Evolutionary conservation across 306 rosid genomes (phyloP).

Genomic region (Bauhinia variegata): DNA sequence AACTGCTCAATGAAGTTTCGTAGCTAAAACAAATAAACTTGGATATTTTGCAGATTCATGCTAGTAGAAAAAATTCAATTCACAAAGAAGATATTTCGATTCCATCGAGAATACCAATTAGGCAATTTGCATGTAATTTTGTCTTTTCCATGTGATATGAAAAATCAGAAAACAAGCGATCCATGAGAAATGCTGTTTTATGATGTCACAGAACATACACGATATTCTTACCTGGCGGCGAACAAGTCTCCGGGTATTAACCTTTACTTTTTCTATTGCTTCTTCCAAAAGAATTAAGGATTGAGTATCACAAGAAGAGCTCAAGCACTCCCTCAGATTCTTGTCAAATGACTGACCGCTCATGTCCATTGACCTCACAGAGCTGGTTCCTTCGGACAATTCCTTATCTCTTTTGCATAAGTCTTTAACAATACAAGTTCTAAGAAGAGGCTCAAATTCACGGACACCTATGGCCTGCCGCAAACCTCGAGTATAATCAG

Average conservation of each 20-base stretch:
- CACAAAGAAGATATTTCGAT: no score
- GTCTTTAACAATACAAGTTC: slow-evolving; percentile 33
- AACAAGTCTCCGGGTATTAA: slow-evolving; percentile 80
- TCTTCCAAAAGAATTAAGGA: slow-evolving; percentile 56
- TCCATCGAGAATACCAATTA: no score
- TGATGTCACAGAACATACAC: not conserved
- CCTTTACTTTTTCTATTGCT: slow-evolving; percentile 76
- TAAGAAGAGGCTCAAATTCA: slow-evolving; percentile 71
- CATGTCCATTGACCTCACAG: slow-evolving; percentile 33
- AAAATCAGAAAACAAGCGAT: slow-evolving; percentile 18
- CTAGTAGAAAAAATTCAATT: no score
- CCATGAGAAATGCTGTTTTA: slow-evolving; percentile 21
- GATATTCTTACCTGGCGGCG: slow-evolving; percentile 72
- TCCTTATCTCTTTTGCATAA: slow-evolving; percentile 31
- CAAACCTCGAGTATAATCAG: slow-evolving; percentile 83
- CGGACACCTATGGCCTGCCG: slow-evolving; percentile 87
- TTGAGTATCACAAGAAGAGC: slow-evolving; percentile 45
- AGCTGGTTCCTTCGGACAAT: slow-evolving; percentile 33
- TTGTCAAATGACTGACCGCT: slow-evolving; percentile 46
- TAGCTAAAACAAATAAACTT: no score
- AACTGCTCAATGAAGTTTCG: not conserved
- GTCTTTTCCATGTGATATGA: slow-evolving; percentile 1
- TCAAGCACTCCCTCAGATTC: slow-evolving; percentile 49
- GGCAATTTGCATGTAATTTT: no score
- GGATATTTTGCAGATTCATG: no score